Evolutionary conservation across 768 basidiomycete genomes (phyloP).

Genomic region (Collybia sp.): DNA sequence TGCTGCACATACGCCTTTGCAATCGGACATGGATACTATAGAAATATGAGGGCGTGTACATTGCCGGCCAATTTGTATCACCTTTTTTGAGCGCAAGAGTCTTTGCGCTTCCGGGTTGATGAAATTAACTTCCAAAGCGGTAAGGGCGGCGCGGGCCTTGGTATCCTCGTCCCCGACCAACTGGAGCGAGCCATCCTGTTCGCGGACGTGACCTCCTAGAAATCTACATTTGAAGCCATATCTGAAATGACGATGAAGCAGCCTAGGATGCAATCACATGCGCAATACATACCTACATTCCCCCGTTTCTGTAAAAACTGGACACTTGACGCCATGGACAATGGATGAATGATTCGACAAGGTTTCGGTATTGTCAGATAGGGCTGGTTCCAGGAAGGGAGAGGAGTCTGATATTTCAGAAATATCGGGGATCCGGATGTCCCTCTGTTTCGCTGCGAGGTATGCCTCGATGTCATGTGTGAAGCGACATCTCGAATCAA

Average conservation of each 20-base stretch:
- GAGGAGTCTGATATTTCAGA: conserved; percentile 37
- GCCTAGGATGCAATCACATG: not conserved
- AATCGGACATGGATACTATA: conserved; percentile 62
- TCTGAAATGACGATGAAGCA: conserved; percentile 16
- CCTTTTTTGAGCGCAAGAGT: conserved; percentile 65
- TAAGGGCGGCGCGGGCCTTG: conserved; percentile 39
- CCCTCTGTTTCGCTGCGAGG: conserved; percentile 68
- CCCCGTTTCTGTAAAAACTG: conserved; percentile 63
- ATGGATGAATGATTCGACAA: conserved; percentile 30
- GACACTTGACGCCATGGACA: conserved; percentile 51
- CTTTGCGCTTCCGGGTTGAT: conserved; percentile 53
- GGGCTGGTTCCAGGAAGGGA: conserved; percentile 39
- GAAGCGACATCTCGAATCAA: conserved; percentile 57
- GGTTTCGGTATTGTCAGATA: not conserved
- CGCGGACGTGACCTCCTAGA: conserved; percentile 68
- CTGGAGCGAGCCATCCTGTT: conserved; percentile 37
- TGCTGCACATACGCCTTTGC: conserved; percentile 58
- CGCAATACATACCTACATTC: conserved; percentile 51
- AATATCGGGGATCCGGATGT: conserved; percentile 56
- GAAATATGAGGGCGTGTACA: no score
- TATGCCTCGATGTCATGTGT: conserved; percentile 77
- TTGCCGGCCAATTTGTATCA: conserved; percentile 14
- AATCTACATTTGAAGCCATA: conserved; percentile 91
- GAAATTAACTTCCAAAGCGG: conserved; percentile 67
- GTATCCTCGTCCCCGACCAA: conserved; percentile 56